Evolutionary conservation across 2,329 filamentous ascomycete genomes (phyloP).

Genomic region (Pseudonectria buxi): DNA sequence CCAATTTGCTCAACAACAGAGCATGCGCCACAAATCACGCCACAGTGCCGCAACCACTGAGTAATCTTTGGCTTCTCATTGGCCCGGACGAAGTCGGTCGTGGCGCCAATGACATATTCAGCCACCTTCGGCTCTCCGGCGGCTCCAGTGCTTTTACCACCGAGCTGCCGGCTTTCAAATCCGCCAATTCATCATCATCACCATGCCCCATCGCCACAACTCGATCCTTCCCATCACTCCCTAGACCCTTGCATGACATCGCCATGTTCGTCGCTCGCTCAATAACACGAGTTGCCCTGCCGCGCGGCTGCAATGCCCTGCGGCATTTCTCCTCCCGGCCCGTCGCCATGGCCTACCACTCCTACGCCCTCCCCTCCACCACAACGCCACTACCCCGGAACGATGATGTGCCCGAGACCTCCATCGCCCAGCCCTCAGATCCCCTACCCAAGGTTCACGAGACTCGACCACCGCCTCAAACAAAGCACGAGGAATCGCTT

Average conservation of each 20-base stretch:
- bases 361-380: conserved; percentile 42
- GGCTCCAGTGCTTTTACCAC: conserved; percentile 25
- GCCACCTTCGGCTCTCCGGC: conserved; percentile 18
- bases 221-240: not conserved
- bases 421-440: conserved; percentile 37
- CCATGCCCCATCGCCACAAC: conserved; percentile 4
- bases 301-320: conserved; percentile 32
- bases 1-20: not conserved
- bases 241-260: conserved; percentile 16
- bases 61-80: conserved; percentile 30
- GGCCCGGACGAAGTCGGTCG: conserved; percentile 29
- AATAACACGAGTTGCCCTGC: conserved; percentile 34
- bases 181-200: conserved; percentile 8
- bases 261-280: conserved; percentile 39
- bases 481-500: conserved; percentile 11
- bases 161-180: conserved; percentile 23
- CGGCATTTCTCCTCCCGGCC: conserved; percentile 36
- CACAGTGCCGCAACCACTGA: conserved; percentile 18
- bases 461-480: conserved; percentile 38
- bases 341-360: conserved; percentile 38
- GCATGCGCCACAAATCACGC: conserved; percentile 3
- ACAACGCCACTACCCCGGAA: conserved; percentile 35
- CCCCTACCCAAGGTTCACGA: conserved; percentile 45
- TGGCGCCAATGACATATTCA: conserved; percentile 18
- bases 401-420: conserved; percentile 39